These are phyloP conservation scores for Fusarium sp. DNA, from an alignment of 2,329 filamentous ascomycete species.

Conservation along the genomic window DNA sequence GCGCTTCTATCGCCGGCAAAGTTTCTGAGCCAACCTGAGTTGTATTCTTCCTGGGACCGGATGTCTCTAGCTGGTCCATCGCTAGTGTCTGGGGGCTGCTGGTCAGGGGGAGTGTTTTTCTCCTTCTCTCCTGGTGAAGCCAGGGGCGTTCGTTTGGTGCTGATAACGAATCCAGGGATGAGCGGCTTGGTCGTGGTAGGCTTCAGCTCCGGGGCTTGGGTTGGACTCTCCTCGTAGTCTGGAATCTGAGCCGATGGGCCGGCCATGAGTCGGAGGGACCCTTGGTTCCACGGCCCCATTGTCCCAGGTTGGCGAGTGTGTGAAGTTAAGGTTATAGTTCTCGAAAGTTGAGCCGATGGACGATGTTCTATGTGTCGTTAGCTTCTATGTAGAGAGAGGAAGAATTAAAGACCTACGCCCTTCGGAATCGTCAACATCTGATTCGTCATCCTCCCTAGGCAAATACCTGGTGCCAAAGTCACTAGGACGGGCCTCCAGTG, in stretches of 20 bases:
- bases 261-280: background rate
- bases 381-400: background rate
- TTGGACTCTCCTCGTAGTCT: background rate
- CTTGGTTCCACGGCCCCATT: background rate
- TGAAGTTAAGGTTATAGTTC: constrained; percentile 7
- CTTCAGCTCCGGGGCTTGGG: background rate
- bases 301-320: background rate
- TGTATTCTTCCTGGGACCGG: background rate
- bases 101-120: background rate
- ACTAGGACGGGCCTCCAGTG: background rate
- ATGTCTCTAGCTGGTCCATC: background rate
- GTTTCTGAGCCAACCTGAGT: constrained; percentile 9
- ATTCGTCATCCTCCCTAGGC: background rate
- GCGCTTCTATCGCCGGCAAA: background rate
- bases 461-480: background rate
- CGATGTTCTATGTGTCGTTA: background rate
- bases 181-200: background rate
- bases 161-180: constrained; percentile 22
- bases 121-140: background rate
- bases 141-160: background rate
- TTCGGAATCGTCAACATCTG: background rate
- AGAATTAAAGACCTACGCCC: background rate
- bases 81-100: too few species aligned
- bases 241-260: background rate
- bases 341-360: constrained; percentile 2